Base-by-base conservation (phyloP, 345 rosid genomes). In the Ceriops tagal region DNA sequence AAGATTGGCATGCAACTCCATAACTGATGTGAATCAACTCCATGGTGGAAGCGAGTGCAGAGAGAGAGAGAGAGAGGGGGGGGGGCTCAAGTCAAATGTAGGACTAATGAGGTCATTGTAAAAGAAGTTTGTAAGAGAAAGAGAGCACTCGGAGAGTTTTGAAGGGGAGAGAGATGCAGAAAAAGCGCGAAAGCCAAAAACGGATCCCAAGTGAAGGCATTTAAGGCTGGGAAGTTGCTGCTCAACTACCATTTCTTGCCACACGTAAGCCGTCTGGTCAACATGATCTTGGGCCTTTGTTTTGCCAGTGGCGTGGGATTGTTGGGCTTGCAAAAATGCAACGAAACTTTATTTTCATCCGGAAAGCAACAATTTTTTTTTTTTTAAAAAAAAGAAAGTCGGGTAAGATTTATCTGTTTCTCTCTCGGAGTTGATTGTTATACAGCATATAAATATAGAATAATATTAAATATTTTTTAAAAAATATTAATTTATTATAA, bases 11-110 rank as follows among this genome's bases (percentile, higher is more conserved):
- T 5, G 69, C 66, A 8, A 71, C n/a, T 0, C 70, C 66, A 30
- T 71, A 77, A 15, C 30, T 67, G 73, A 79, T 58, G 56, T 60
- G 74, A 53, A 82, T 62, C 52, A 92, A 82, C 61, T 81, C 84
- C 92, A 90, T 90, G 8, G 20, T 4, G 43, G 58, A 8, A 18
- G 27, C 28, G 51, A 57, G 68, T 57, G 9, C 51, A 30, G 34
- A 32, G 30, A 22, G 28, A n/a, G 15, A 30, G 28, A n/a, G 15
- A 30, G 28, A 65, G 34, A 2, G 20, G 8, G 64, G 24, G 53
- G 46, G 21, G 27, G 47, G 15, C 13, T 16, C 9, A 8, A 31
- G 58, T 37, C 18, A 4, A 37, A 10, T 34, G 20, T 5, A 27
- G 30, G 34, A 68, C 61, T 70, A 61, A 73, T 65, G 64, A 66